Evolutionary conservation across 2,329 filamentous ascomycete genomes (phyloP).

Genomic region (Cephalotrichum gorgonifer): DNA sequence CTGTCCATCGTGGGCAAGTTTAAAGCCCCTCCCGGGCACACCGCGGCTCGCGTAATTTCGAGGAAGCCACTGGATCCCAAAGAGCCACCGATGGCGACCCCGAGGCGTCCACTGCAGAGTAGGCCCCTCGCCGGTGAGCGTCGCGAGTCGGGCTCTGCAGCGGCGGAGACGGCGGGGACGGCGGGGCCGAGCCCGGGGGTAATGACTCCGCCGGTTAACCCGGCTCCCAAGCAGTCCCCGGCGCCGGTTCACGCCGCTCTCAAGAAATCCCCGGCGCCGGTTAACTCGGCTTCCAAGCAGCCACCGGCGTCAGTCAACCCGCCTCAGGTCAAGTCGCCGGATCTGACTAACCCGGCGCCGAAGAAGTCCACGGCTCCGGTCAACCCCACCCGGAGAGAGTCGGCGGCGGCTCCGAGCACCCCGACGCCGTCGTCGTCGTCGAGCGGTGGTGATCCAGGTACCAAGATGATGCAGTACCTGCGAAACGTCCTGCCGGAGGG

Average conservation of each 20-base stretch:
- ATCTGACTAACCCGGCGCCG: too few species aligned
- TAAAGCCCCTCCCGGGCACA: neutral
- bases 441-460: neutral
- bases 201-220: neutral
- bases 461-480: constrained; percentile 1
- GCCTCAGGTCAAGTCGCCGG: too few species aligned
- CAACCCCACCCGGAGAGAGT: too few species aligned
- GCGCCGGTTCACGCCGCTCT: too few species aligned
- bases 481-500: neutral
- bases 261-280: too few species aligned
- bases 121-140: neutral
- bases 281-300: too few species aligned
- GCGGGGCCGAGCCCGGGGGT: neutral
- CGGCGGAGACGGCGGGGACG: neutral
- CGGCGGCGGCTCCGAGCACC: neutral
- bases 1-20: constrained; percentile 13
- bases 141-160: neutral
- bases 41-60: constrained; percentile 12
- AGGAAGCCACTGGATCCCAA: constrained; percentile 10
- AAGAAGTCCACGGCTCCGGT: too few species aligned
- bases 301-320: too few species aligned
- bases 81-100: constrained; percentile 10
- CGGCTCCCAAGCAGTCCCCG: neutral
- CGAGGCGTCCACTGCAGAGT: neutral
- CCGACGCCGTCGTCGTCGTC: neutral